Evolutionary conservation across 441 rosid genomes (phyloP).

Genomic region (Bocquillonia castaneifolia): DNA sequence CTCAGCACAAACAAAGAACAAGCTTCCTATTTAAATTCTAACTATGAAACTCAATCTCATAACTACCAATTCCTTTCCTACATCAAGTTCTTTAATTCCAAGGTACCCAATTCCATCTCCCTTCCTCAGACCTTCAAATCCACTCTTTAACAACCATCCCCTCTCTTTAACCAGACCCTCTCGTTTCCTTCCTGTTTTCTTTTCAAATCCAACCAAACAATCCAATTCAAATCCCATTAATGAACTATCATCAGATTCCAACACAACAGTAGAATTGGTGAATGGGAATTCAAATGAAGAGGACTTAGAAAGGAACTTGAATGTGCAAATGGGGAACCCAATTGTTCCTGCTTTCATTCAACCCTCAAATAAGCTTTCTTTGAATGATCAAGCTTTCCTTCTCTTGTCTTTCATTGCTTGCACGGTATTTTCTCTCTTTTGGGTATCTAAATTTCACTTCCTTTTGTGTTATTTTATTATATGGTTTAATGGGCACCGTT

Average conservation of each 20-base stretch:
- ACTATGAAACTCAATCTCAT: slow-evolving; percentile 40
- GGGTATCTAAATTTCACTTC: neutral
- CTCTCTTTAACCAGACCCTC: slow-evolving; percentile 16
- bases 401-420: slow-evolving; percentile 70
- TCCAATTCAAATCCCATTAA: slow-evolving; percentile 21
- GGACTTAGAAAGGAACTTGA: slow-evolving; percentile 33
- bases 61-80: slow-evolving; percentile 23
- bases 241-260: neutral
- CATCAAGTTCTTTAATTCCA: slow-evolving; percentile 22
- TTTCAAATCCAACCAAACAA: slow-evolving; percentile 28
- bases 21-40: neutral
- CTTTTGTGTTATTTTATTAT: neutral
- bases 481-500: too few species aligned
- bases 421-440: slow-evolving; percentile 44
- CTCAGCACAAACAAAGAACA: neutral
- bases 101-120: slow-evolving; percentile 23
- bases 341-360: slow-evolving; percentile 37
- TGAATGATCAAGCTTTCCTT: slow-evolving; percentile 66
- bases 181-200: slow-evolving; percentile 29
- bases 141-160: slow-evolving; percentile 15
- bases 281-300: slow-evolving; percentile 21
- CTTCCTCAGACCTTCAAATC: slow-evolving; percentile 17
- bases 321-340: slow-evolving; percentile 44
- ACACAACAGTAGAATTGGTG: neutral
- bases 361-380: slow-evolving; percentile 38